Base-by-base conservation (phyloP, 2,329 filamentous ascomycete species). In the Aspergillus sclerotialis region DNA sequence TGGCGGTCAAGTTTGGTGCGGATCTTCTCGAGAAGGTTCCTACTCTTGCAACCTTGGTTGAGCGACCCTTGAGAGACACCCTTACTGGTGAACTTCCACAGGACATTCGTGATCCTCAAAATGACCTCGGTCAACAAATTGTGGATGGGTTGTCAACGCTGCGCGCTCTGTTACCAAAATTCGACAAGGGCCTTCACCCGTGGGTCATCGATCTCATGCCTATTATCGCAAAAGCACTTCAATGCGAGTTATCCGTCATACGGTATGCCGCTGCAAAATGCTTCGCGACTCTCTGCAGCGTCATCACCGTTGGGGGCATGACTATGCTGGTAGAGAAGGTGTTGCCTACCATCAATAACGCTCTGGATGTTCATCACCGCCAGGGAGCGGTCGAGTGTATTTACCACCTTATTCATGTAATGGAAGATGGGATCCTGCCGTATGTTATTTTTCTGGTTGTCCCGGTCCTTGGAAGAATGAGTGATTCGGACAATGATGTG, bases 381-480 rank as follows among this genome's bases (percentile, higher is more conserved):
- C 92, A 98, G 66, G 92, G 92, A 43, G 88, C 87, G 5, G 92
- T 94, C 37, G 92, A 98, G 63, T 87, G 80, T 49, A 84, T 98
- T 39, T 98, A 98, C 57, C 92, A 98, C 61, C 70, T 98, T 39
- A 98, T 98, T 44, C 86, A 93, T 40, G 89, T 95, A 33, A 98
- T 98, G 92, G 92, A 94, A 42, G 92, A 96, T 56, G 76, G 78
- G 24, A 98, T 98, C 37, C 66, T 98, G 18, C 92, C 93, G 3
- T 98, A 98, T 53, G 92, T 98, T 43, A 95, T 98, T 52, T 98
- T 98, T 77, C 77, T 98, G 45, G 93, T 98, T 39, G 93, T 96
- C 9, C 92, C 92, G 10, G 92, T 98, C 4, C 74, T 98, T 32
- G 92, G 92, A 35, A 82, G 92, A 28, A 98, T 98, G 92, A 96